Evolutionary conservation across 495 filamentous ascomycete genomes (phyloP).

Genomic region (Penicillium subrubescens): DNA sequence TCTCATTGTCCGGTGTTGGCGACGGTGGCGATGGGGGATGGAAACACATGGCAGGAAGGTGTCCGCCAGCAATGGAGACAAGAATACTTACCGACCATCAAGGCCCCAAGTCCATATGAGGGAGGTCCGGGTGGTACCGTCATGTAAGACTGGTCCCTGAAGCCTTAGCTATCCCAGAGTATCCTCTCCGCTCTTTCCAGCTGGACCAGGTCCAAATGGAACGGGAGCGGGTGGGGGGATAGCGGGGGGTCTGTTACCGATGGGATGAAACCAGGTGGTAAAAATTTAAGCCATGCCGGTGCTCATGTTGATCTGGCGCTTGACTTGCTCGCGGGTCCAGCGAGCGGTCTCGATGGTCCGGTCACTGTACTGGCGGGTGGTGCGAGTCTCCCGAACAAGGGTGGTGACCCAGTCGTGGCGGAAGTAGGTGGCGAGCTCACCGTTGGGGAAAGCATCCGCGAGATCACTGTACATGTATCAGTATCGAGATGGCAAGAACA

Average conservation of each 20-base stretch:
- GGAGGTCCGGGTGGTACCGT: slow-evolving; percentile 9
- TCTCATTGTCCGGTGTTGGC: slow-evolving; percentile 13
- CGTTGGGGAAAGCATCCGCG: slow-evolving; percentile 88
- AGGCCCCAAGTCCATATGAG: slow-evolving; percentile 4
- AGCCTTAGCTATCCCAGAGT: background rate
- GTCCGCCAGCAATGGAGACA: slow-evolving; percentile 1
- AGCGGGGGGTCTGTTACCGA: slow-evolving; percentile 8
- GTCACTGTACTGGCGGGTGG: slow-evolving; percentile 76
- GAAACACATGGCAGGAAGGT: slow-evolving; percentile 14
- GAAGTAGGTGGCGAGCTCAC: slow-evolving; percentile 81
- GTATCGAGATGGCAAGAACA: slow-evolving; percentile 18
- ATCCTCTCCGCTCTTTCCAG: background rate
- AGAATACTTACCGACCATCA: slow-evolving; percentile 5
- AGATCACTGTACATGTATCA: slow-evolving; percentile 70
- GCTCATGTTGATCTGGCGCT: slow-evolving; percentile 71
- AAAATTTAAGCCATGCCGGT: slow-evolving; percentile 42
- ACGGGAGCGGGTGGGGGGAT: background rate
- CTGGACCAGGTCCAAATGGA: background rate
- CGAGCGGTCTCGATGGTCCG: slow-evolving; percentile 93
- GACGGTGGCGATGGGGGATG: slow-evolving; percentile 7
- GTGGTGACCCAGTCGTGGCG: slow-evolving; percentile 84
- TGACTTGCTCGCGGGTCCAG: slow-evolving; percentile 97
- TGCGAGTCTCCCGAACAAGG: slow-evolving; percentile 84
- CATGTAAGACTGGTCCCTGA: slow-evolving; percentile 3
- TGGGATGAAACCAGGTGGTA: slow-evolving; percentile 10